Evolutionary conservation across 129 eudicot genomes (phyloP).

Genomic region (Pittosporum tobira): DNA sequence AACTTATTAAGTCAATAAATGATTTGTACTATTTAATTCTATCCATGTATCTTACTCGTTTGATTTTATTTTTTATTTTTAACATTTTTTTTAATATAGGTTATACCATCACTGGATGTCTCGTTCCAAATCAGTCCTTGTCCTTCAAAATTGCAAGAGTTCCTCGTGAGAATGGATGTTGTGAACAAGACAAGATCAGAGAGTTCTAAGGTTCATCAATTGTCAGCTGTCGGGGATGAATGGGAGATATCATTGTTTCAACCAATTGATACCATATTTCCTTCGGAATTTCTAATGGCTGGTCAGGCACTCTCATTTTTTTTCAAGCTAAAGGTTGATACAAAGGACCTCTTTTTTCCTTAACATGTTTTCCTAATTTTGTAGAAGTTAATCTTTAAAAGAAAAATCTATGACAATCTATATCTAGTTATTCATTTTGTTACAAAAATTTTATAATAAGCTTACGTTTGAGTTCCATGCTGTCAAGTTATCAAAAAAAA

Average conservation of each 20-base stretch:
- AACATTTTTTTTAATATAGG: too few species aligned
- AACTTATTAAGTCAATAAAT: background rate
- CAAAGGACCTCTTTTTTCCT: background rate
- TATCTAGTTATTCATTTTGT: background rate
- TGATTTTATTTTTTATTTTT: background rate
- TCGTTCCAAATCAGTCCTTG: constrained; percentile 62
- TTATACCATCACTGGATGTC: constrained; percentile 78
- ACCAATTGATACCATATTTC: constrained; percentile 44
- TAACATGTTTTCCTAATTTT: background rate
- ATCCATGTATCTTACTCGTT: background rate
- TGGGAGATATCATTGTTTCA: constrained; percentile 77
- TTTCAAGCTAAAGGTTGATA: constrained; percentile 80
- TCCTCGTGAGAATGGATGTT: constrained; percentile 74
- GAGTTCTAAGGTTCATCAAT: constrained; percentile 65
- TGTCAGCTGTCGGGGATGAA: constrained; percentile 66
- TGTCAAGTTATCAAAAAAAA: background rate
- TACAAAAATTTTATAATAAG: background rate
- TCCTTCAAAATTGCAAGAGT: constrained; percentile 67
- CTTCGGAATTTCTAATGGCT: constrained; percentile 46
- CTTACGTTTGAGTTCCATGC: background rate
- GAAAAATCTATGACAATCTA: too few species aligned
- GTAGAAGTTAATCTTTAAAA: background rate
- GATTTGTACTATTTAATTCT: background rate
- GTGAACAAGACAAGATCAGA: constrained; percentile 61
- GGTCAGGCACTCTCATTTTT: constrained; percentile 85